Evolutionary conservation across 257 asterid genomes (phyloP), one percentile per base, ranked within the genome.

Genomic region (Nicotiana noctiflora): DNA sequence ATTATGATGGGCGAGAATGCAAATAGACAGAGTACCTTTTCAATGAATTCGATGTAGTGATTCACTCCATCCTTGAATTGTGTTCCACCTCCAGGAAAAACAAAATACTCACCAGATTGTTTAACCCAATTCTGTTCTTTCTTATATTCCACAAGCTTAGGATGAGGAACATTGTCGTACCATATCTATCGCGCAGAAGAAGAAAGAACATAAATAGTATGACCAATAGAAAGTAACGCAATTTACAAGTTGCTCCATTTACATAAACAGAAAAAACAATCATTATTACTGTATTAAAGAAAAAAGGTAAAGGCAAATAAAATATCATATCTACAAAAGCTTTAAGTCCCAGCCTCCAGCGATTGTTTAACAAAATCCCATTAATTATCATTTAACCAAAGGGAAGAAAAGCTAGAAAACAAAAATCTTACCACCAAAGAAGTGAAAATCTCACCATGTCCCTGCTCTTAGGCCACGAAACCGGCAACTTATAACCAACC

Each of bases 21-120:
- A 78, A 78, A 34, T 37, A 40, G 10, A 57, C 55, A 53, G 80
- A 87, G 14, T 34, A 89, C 99, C 98, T 91, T 82, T 75, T 85
- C 88, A 62, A 96, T 84, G 79, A 87, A 85, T 14, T 86, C 85
- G 32, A 96, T 89, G 78, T 94, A 96, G 74, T 75, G 89, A 86
- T 84, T 70, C 62, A 90, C 98, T 81, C 98, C 99, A 37, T 87
- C 77, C 83, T 86, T 93, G 89, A 96, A 96, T 82, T 96, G 98
- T 75, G 99, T 96, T 15, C 98, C 99, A 17, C 98, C 98, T 12
- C 99, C 99, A 18, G 99, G 99, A 83, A 96, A 96, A 76, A 87
- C 79, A 76, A 96, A 91, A 88, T 92, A 92, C 68, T 91, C 90
- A 6, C 88, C 98, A 1, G 86, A 83, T 82, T 90, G 90, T 76